Conservation (phyloP, 352 stramenopile species). For the Phytophthora hibernalis region DNA sequence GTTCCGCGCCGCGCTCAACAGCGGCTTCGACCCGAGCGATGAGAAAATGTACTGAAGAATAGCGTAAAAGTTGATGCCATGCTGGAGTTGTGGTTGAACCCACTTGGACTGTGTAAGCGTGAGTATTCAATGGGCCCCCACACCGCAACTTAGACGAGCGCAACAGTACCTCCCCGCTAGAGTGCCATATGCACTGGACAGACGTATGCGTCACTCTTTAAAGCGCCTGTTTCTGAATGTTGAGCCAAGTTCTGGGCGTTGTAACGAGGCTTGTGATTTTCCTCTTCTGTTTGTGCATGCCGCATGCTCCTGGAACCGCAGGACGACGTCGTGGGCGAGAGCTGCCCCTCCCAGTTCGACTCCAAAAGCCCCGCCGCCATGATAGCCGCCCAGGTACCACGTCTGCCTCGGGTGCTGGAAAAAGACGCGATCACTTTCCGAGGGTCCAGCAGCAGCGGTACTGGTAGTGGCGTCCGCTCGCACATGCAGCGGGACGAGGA, state of each 20-base stretch:
- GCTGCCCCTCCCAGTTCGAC: slow-evolving; percentile 38
- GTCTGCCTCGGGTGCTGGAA: slow-evolving; percentile 4
- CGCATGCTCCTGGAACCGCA: slow-evolving; percentile 43
- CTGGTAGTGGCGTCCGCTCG: background rate
- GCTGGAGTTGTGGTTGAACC: slow-evolving; percentile 17
- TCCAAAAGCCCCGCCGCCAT: slow-evolving; percentile 11
- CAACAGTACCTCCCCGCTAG: background rate
- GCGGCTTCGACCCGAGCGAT: slow-evolving; percentile 87
- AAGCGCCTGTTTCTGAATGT: slow-evolving; percentile 28
- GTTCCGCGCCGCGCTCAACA: slow-evolving; percentile 87
- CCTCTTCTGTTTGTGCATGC: slow-evolving; percentile 20
- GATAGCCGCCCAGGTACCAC: slow-evolving; percentile 21
- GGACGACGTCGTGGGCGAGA: slow-evolving; percentile 47
- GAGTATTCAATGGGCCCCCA: slow-evolving; percentile 12
- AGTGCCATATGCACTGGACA: slow-evolving; percentile 13
- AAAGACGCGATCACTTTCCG: slow-evolving; percentile 7
- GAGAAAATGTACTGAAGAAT: slow-evolving; percentile 84
- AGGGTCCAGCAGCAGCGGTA: background rate
- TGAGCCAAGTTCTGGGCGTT: too few relatives aligned
- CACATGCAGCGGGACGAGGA: slow-evolving; percentile 34
- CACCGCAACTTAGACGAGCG: slow-evolving; percentile 3
- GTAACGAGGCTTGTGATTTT: slow-evolving; percentile 23
- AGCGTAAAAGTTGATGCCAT: background rate
- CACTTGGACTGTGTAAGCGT: slow-evolving; percentile 23
- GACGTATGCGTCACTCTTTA: slow-evolving; percentile 22